phyloP scores from a whole-genome alignment of 169 alveolate genomes.

The Babesia gibsoni region DNA sequence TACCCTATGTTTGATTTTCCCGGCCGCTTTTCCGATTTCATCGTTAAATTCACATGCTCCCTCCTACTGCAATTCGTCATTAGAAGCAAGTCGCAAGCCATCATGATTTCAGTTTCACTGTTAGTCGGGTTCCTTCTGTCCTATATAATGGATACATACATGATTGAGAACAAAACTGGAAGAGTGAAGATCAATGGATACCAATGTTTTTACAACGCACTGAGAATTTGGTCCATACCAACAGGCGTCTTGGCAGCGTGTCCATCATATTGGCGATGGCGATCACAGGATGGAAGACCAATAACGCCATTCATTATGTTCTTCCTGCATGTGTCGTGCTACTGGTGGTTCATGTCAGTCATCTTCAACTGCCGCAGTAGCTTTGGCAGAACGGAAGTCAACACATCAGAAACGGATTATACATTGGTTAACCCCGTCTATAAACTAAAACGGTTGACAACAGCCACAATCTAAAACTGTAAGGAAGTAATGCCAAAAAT shows the following conservation, averaged over 20 bases:
- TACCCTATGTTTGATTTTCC: slow-evolving; percentile 14
- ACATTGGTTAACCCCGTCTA: slow-evolving; percentile 13
- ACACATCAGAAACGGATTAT: slow-evolving; percentile 10
- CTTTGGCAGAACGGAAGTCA: not conserved
- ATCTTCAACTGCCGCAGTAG: not conserved
- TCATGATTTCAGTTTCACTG: slow-evolving; percentile 3
- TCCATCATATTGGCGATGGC: slow-evolving; percentile 65
- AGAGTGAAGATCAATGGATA: slow-evolving; percentile 2
- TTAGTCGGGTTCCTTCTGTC: slow-evolving; percentile 14
- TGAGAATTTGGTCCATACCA: slow-evolving; percentile 50
- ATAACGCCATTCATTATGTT: not conserved
- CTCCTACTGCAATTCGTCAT: slow-evolving; percentile 42
- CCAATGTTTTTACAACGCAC: slow-evolving; percentile 11
- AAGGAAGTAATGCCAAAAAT: too few species aligned
- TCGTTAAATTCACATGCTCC: slow-evolving; percentile 41
- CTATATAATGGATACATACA: slow-evolving; percentile 16
- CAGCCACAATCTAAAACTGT: too few species aligned
- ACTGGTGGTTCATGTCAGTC: not conserved
- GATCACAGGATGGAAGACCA: slow-evolving; percentile 26
- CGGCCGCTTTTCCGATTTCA: slow-evolving; percentile 19
- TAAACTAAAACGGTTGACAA: slow-evolving; percentile 7
- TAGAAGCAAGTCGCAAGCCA: slow-evolving; percentile 32
- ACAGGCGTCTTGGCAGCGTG: slow-evolving; percentile 58
- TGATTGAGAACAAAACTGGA: slow-evolving; percentile 19
- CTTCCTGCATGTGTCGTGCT: not conserved